Evolutionary conservation across 208 protist genomes (phyloP).

Genomic region (Tritrichomonas foetus): DNA sequence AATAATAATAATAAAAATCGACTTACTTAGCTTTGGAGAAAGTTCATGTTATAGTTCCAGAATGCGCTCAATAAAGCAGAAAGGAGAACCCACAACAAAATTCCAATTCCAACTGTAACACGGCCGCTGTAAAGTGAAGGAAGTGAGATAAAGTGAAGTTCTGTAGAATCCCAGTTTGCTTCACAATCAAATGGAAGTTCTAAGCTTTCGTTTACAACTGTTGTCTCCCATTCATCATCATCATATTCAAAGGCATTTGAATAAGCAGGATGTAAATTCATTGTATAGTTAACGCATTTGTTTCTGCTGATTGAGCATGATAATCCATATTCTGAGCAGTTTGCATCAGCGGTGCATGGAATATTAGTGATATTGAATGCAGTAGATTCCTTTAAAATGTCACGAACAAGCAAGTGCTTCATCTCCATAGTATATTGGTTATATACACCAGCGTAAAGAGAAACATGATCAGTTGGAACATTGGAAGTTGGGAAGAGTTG

Average conservation of each 20-base stretch:
- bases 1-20: too few relatives aligned
- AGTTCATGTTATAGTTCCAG: too few relatives aligned
- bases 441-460: neutral
- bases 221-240: neutral
- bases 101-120: neutral
- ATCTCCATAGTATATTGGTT: neutral
- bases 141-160: neutral
- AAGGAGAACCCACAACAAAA: neutral
- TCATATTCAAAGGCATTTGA: neutral
- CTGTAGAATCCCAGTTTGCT: neutral
- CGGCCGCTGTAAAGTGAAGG: neutral
- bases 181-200: neutral
- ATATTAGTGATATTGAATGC: neutral
- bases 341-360: neutral
- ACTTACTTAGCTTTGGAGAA: too few relatives aligned
- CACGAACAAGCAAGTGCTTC: neutral
- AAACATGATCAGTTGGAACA: neutral
- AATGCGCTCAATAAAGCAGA: too few relatives aligned
- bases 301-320: neutral
- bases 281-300: neutral
- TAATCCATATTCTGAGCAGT: neutral
- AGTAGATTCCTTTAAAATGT: neutral
- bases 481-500: neutral
- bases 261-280: neutral
- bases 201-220: neutral